A percentile compares a stretch with the other conserved stretches of the same genome.
phyloP scores from a whole-genome alignment of 2,329 filamentous ascomycete genomes.

The Boeremia lycopersici region DNA sequence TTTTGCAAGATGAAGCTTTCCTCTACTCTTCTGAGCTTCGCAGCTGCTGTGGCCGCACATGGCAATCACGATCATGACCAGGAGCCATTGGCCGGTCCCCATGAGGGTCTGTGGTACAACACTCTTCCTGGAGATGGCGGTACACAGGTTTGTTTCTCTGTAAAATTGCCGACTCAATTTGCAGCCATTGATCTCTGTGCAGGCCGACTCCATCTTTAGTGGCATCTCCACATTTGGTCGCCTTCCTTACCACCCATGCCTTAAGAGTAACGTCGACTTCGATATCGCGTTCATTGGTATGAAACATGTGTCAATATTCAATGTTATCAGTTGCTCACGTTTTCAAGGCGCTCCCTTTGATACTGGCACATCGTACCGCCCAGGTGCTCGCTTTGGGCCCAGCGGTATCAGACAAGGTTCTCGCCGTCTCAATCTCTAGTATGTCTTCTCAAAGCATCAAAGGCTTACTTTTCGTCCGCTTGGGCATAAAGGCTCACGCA shows the following conservation, averaged over 20 bases:
- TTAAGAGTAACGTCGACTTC: conserved; percentile 73
- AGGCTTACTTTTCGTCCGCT: conserved; percentile 47
- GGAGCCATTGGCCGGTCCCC: conserved; percentile 66
- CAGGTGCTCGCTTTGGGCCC: conserved; percentile 82
- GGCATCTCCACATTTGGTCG: conserved; percentile 87
- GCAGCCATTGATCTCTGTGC: conserved; percentile 22
- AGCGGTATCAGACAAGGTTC: conserved; percentile 87
- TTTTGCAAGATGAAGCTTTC: conserved; percentile 36
- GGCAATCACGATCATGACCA: conserved; percentile 63
- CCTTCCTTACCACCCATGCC: conserved; percentile 76
- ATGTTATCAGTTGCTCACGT: conserved; percentile 36
- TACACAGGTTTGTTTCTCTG: conserved; percentile 67
- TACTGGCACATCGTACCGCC: conserved; percentile 83
- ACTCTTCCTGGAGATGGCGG: conserved; percentile 81
- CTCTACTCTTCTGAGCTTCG: conserved; percentile 44
- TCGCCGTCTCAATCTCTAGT: conserved; percentile 85
- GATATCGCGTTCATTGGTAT: conserved; percentile 77
- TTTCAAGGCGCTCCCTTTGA: conserved; percentile 74
- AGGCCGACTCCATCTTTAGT: conserved; percentile 88
- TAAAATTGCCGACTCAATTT: background rate
- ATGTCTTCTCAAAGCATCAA: conserved; percentile 52
- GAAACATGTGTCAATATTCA: background rate
- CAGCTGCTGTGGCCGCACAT: conserved; percentile 64
- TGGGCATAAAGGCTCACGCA: conserved; percentile 55
- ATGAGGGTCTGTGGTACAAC: conserved; percentile 81